Base-by-base conservation (phyloP, 164 flowering plant genomes). In the Akebia trifoliata region DNA sequence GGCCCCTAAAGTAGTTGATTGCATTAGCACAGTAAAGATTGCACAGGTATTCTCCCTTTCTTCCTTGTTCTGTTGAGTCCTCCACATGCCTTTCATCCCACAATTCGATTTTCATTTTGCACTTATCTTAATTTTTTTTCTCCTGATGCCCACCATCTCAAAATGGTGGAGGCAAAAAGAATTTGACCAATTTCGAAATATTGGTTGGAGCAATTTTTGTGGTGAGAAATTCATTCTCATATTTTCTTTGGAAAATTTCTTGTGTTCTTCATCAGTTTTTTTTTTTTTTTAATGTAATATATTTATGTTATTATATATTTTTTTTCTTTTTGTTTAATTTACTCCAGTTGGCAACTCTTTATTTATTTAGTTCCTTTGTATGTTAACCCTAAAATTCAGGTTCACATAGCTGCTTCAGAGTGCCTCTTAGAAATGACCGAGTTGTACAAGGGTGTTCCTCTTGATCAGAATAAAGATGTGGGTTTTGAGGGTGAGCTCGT, bases 371-470 rank as follows among this genome's bases (percentile, higher is more conserved):
- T 40, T 20, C 40, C 25, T 22, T 44, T 20, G 4, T 54, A 2
- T 49, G 17, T 14, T 62, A 24, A 50, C 2, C n/a, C 35, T n/a
- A 45, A 30, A 53, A 59, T 39, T 29, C 73, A 93, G 99, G 95
- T 93, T 56, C 99, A 87, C 59, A 54, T 87, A 18, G 70, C 80
- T 52, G 92, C 96, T 44, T 77, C 96, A 29, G 95, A 93, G 38
- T 87, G 97, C 76, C 84, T 93, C 34, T 59, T 90, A 56, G 89
- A 81, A 48, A 56, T 87, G 55, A 66, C 62, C 53, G 64, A 75
- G 56, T 64, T 79, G 46, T 72, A 44, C 55, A 66, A 57, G 56
- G 55, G 32, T 3, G 15, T 65, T 21, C 62, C 75, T 6, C 11
- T 78, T 8, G 35, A 15, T 32, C 59, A 58, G n/a, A 20, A 49